Base-by-base conservation (phyloP, 306 rosid genomes). In the Inga laurina region DNA sequence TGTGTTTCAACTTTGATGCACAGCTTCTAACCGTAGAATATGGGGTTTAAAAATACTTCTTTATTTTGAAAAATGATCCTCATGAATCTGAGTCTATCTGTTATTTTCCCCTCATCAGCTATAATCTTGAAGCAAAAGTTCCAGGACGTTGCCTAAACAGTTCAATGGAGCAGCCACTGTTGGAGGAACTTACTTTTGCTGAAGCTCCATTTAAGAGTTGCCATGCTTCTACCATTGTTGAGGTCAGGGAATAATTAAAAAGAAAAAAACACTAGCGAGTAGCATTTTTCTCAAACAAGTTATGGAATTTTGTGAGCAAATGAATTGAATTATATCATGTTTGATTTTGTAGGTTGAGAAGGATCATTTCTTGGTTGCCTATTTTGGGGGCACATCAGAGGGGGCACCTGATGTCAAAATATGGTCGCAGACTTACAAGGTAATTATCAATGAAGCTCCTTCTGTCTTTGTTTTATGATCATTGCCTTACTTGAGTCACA, bases 141-240 rank as follows among this genome's bases (percentile, higher is more conserved):
- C 90, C 94, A 92, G 93, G 86, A 75, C 46, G 44, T 75, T 68
- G 81, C 81, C 70, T 70, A 41, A 48, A 34, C 32, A 37, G 61
- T 79, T 64, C 82, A 51, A n/a, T 92, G 10, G 85, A 83, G 68
- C 90, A 88, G 62, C 93, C 88, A 76, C 57, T 91, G 41, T 41
- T 83, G 56, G 87, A 93, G 82, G 94, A 93, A 81, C 88, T 88
- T 80, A 95, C 97, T 43, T 95, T 86, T 87, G 68, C 88, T 56
- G 85, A 84, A 59, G 83, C 88, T 87, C 95, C 97, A 54, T 95
- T 92, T 90, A 80, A 79, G 73, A 90, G 82, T 84, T 93, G 97
- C 64, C 98, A 95, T 88, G 97, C 97, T 85, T 95, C 97, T 76
- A 93, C 98, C 78, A 95, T 95, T 86, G 97, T 92, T 78, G 98